Conservation (phyloP, 495 filamentous ascomycete genomes). For the Aspergillus baeticus region DNA sequence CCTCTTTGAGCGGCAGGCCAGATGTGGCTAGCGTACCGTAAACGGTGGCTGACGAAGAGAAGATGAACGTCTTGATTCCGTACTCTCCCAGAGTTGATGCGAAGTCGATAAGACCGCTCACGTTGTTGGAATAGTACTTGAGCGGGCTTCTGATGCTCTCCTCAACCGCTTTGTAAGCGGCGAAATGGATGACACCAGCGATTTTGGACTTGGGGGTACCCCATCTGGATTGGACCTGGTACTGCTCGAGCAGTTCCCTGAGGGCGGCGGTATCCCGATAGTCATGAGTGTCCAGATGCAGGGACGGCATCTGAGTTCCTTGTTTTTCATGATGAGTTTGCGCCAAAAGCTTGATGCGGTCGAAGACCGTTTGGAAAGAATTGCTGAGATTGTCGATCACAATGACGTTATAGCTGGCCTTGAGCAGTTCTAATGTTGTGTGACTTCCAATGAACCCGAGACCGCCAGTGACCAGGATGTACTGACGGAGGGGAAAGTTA, state of each 20-base stretch:
- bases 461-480: constrained; percentile 63
- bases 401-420: constrained; percentile 61
- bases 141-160: constrained; percentile 54
- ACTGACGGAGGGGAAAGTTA: constrained; percentile 34
- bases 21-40: constrained; percentile 57
- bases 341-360: constrained; percentile 51
- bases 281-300: constrained; percentile 58
- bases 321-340: constrained; percentile 46
- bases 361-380: constrained; percentile 52
- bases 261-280: constrained; percentile 51
- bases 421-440: constrained; percentile 61
- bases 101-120: constrained; percentile 61
- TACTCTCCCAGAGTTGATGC: constrained; percentile 53
- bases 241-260: constrained; percentile 38
- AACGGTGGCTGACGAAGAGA: constrained; percentile 65
- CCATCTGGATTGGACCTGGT: constrained; percentile 34
- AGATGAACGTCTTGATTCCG: constrained; percentile 64
- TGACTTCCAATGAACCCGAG: constrained; percentile 67
- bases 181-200: constrained; percentile 63
- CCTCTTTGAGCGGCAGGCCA: constrained; percentile 55
- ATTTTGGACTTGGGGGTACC: constrained; percentile 51
- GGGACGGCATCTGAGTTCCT: constrained; percentile 44
- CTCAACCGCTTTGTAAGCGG: constrained; percentile 58
- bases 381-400: constrained; percentile 66
- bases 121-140: constrained; percentile 66